Base-by-base conservation (phyloP, 1,284 basidiomycete species). In the Peniophora sp. region DNA sequence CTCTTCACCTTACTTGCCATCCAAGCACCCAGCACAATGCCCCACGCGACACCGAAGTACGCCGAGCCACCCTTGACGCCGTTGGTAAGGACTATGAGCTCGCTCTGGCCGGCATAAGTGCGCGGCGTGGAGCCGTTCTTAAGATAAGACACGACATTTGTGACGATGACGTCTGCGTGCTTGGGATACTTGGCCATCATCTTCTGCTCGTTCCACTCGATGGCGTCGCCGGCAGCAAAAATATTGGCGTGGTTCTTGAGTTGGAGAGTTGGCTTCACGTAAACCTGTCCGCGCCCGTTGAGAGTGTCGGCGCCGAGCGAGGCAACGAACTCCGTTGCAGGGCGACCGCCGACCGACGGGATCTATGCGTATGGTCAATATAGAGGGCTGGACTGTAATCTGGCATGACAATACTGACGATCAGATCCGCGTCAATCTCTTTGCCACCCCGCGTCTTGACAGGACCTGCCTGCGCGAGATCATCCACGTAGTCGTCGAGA, bases 201-300 rank as follows among this genome's bases (percentile, higher is more conserved):
- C 52, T 78, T 78, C 51, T 76, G 70, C 57, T 80, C 79, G 0
- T 64, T 50, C 68, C 69, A 73, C 24, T 75, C 71, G 44, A 76
- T 71, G 24, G 73, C 65, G 57, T 80, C 78, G 9, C 78, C 77
- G 2, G 61, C 65, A 1, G 75, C 75, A 52, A 78, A 78, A 22
- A 80, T 73, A 24, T 64, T 62, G 0, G 70, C 62, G 56, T 74
- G 60, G 3, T 59, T 58, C 18, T 56, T 50, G 3, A 78, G 55
- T 54, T 78, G 76, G 3, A 81, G 61, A 0, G 75, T 76, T 1
- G 71, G 66, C 18, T 63, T 60, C 12, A 79, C 67, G 50, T 68
- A 70, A 47, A 79, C 64, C 46, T 58, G 65, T 15, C 72, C 69
- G 15, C 56, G 55, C 1, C 61, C 48, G 8, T 66, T 65, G 20